phyloP scores from a whole-genome alignment of 768 basidiomycete species.

The Strobilomyces echinocephalus region DNA sequence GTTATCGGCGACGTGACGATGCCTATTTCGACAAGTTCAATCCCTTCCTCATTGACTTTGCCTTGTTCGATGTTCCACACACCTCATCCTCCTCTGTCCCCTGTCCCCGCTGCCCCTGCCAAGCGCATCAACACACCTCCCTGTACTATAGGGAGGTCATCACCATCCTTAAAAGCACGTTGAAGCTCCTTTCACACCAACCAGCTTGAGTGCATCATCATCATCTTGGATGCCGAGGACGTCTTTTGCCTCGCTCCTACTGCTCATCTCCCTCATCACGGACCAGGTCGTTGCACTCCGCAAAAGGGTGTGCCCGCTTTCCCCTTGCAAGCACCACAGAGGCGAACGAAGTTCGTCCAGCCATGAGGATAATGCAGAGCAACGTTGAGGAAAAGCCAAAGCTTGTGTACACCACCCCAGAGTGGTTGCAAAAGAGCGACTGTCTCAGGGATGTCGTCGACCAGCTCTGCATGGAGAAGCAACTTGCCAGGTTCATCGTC shows the following conservation, averaged over 20 bases:
- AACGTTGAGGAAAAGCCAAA: constrained; percentile 44
- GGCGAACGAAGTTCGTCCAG: constrained; percentile 36
- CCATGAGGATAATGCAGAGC: constrained; percentile 41
- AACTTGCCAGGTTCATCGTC: constrained; percentile 84
- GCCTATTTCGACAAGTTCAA: constrained; percentile 45
- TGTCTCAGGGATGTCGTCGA: constrained; percentile 51
- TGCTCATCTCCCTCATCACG: constrained; percentile 80
- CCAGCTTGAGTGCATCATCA: constrained; percentile 82
- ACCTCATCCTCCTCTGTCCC: constrained; percentile 5
- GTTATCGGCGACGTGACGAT: constrained; percentile 39
- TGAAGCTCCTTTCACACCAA: constrained; percentile 77
- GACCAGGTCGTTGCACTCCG: constrained; percentile 77
- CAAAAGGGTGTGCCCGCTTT: constrained; percentile 64
- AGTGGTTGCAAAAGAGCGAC: constrained; percentile 68
- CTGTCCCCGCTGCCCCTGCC: not conserved
- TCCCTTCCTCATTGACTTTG: constrained; percentile 22
- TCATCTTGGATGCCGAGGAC: constrained; percentile 74
- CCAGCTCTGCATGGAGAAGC: constrained; percentile 49
- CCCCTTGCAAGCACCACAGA: constrained; percentile 58
- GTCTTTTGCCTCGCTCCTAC: constrained; percentile 97
- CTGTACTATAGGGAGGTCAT: constrained; percentile 30
- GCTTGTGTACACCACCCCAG: constrained; percentile 88
- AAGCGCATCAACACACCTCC: constrained; percentile 30
- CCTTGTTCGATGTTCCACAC: constrained; percentile 14
- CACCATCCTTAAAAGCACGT: constrained; percentile 37